Evolutionary conservation across 495 filamentous ascomycete genomes (phyloP), one percentile per base, ranked within the genome.

Genomic region (Penicillium longicatenatum): DNA sequence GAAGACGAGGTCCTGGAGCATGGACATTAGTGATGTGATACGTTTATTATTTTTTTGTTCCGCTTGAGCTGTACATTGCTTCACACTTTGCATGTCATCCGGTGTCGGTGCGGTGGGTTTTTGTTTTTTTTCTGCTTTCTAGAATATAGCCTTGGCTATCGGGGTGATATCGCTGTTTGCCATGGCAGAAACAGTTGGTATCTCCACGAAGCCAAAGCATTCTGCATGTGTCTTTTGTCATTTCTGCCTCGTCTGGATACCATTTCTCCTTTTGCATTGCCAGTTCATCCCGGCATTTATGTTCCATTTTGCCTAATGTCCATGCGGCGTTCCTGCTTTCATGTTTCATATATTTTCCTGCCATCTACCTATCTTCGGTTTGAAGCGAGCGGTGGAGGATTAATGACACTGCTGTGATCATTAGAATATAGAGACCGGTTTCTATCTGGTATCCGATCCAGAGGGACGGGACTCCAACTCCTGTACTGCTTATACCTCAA

Each of bases 1-100:
- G 81, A 85, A 47, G 83, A 85, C n/a, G 82, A 74, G n/a, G 55
- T 65, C 24, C 33, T 60, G 50, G 65, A 67, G 31, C 59, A 56
- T 53, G 56, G 55, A 42, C 57, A 60, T 41, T 55, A 56, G 50
- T 61, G 61, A 67, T 63, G 57, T 63, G 52, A 57, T 57, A 67
- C 49, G 55, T 52, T 39, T 39, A 47, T 62, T 54, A 53, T 37
- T 50, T 54, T 57, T 52, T 31, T 39, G 42, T 20, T 43, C 43
- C 37, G 17, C 47, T 60, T 31, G 51, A 54, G 59, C 47, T 65
- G 64, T 65, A 60, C 60, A 68, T 67, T 63, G 59, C 59, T 60
- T 67, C 51, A 54, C 52, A 39, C 33, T 54, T 64, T 70, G 64
- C 64, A 69, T 70, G 52, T 61, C 33, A 57, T 56, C 52, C 42